These are phyloP conservation scores for Keqinozyma sinolaborantium DNA, from an alignment of 1,139 yeast genomes.

Conservation along the genomic window DNA sequence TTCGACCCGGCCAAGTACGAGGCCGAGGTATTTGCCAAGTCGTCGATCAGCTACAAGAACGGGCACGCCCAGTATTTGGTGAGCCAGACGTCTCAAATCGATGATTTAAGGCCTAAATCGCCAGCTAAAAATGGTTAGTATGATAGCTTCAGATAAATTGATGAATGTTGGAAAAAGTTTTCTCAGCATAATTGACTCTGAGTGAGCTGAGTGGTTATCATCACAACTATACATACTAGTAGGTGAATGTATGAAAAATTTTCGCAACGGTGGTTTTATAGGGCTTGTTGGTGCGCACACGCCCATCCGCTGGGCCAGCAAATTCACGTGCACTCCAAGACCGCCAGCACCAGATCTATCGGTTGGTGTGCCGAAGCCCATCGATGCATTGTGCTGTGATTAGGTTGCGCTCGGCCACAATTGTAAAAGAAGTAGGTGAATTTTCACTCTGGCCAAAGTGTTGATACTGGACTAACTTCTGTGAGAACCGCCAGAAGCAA, in stretches of 20 bases:
- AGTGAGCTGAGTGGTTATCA: slow-evolving; percentile 58
- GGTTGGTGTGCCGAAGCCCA: too few species aligned
- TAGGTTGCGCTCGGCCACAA: too few species aligned
- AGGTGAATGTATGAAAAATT: background rate
- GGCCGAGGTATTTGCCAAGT: slow-evolving; percentile 29
- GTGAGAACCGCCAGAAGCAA: too few species aligned
- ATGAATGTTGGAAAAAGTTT: slow-evolving; percentile 45
- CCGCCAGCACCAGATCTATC: too few species aligned
- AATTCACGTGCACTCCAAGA: too few species aligned
- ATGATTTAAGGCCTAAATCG: slow-evolving; percentile 77
- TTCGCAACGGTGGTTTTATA: background rate
- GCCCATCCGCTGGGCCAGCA: too few species aligned
- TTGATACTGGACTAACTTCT: too few species aligned
- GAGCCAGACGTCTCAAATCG: slow-evolving; percentile 71
- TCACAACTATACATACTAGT: slow-evolving; percentile 25
- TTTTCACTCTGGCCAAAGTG: too few species aligned
- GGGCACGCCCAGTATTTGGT: slow-evolving; percentile 40
- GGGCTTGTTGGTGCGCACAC: too few species aligned
- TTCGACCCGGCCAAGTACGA: slow-evolving; percentile 42
- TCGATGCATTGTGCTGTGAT: too few species aligned
- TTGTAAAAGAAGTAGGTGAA: too few species aligned
- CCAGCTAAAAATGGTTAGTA: slow-evolving; percentile 31
- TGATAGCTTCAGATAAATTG: slow-evolving; percentile 22
- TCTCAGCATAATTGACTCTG: slow-evolving; percentile 50
- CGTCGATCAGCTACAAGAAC: slow-evolving; percentile 27